Base-by-base conservation (phyloP, 2,329 filamentous ascomycete genomes). In the Arthrinium puccinioides region DNA sequence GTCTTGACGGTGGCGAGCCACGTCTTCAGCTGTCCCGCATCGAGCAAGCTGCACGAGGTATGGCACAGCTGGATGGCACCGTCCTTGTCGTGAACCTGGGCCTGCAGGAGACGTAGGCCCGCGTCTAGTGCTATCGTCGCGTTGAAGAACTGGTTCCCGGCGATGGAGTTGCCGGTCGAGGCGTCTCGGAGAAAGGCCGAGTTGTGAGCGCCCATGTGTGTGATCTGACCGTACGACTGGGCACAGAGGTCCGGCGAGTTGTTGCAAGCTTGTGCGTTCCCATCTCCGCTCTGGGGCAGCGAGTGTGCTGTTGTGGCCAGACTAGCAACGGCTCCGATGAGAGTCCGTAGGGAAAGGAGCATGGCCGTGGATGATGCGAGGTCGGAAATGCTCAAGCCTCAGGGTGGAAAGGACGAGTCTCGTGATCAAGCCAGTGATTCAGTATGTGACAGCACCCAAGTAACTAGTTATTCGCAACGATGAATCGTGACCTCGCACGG, bases 191-290 rank as follows among this genome's bases (percentile, higher is more conserved):
- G 59, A 55, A 88, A 89, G 9, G 84, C 70, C 43, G 76, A 79
- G 61, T 88, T 74, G 62, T 89, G 85, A 14, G 82, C 83, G 16
- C 84, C 84, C 52, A 90, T 75, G 57, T 89, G 74, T 4, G 85
- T 89, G 49, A 92, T 74, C 47, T 83, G 77, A 62, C 78, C 80
- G 66, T 92, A 92, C 14, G 74, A 63, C 45, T 76, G 76, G 43
- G 63, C 66, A 67, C 87, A 92, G 27, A 92, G 73, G 29, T 70
- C 64, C 0, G 84, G 83, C 1, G 83, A 87, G 67, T 90, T 90
- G 64, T 92, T 92, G 73, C 87, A 92, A 21, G 79, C 76, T 16
- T 60, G 61, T 9, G 58, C 19, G 18, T 10, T 27, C 21, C 18
- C 33, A 18, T 15, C 10, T 16, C 24, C 33, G 18, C 20, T 27